These are phyloP conservation scores for Turnera subulata DNA, from an alignment of 345 rosid species.

Conservation along the genomic window DNA sequence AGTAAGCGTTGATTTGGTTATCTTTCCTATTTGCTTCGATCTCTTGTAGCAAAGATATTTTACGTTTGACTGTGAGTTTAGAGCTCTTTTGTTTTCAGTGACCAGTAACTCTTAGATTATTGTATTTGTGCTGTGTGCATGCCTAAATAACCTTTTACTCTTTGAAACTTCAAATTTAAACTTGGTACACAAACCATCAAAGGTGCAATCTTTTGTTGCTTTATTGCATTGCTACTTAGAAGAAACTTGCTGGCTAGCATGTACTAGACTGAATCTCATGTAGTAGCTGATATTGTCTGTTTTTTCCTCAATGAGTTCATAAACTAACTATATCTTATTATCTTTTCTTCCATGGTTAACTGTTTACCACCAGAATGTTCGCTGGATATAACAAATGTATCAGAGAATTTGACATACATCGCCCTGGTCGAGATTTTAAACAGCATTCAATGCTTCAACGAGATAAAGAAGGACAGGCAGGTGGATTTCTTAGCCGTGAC, in stretches of 20 bases:
- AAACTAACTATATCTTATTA: conserved; percentile 1
- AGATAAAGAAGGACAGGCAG: conserved; percentile 92
- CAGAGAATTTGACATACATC: conserved; percentile 86
- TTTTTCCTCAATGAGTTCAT: background rate
- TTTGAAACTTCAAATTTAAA: too few relatives aligned
- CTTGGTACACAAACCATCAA: background rate
- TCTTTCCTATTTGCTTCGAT: background rate
- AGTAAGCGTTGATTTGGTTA: conserved; percentile 43
- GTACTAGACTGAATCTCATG: background rate
- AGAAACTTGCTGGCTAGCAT: background rate
- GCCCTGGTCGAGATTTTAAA: conserved; percentile 88
- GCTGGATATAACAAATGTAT: conserved; percentile 87
- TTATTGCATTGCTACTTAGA: background rate
- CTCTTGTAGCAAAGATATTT: too few relatives aligned
- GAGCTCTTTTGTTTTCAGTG: background rate
- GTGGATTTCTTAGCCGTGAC: conserved; percentile 28
- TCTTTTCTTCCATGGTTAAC: too few relatives aligned
- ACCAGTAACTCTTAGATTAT: background rate
- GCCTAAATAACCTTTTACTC: background rate
- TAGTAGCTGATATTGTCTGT: background rate
- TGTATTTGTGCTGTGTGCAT: background rate
- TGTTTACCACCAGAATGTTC: conserved; percentile 82
- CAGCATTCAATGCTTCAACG: conserved; percentile 70
- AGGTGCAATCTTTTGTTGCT: too few relatives aligned
- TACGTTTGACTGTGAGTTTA: too few relatives aligned